Evolutionary conservation across 768 basidiomycete genomes (phyloP).

Genomic region (Russula griseocarnosa): DNA sequence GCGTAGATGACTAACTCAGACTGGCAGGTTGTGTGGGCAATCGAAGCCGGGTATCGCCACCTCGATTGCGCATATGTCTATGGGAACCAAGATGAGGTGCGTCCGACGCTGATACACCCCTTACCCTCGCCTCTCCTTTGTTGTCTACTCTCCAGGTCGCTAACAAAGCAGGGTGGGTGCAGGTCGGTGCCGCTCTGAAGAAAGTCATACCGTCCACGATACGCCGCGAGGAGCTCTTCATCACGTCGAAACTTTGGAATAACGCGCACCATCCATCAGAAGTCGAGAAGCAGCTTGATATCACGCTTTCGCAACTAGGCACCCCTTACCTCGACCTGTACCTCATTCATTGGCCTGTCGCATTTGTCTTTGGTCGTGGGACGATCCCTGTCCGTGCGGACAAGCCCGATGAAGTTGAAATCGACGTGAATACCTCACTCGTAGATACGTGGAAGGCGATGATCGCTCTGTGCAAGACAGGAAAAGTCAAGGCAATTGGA

Average conservation of each 20-base stretch:
- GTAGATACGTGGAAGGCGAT: slow-evolving; percentile 83
- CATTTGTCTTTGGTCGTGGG: slow-evolving; percentile 54
- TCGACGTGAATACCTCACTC: slow-evolving; percentile 58
- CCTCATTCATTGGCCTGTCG: slow-evolving; percentile 76
- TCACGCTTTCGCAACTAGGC: slow-evolving; percentile 69
- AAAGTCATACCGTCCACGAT: slow-evolving; percentile 75
- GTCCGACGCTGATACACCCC: background rate
- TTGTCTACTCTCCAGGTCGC: background rate
- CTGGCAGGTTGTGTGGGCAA: slow-evolving; percentile 65
- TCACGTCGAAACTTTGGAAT: slow-evolving; percentile 85
- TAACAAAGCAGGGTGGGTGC: background rate
- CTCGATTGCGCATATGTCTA: slow-evolving; percentile 82
- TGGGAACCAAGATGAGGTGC: slow-evolving; percentile 65
- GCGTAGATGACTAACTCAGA: background rate
- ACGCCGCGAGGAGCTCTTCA: slow-evolving; percentile 74
- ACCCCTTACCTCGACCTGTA: slow-evolving; percentile 79
- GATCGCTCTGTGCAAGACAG: slow-evolving; percentile 60
- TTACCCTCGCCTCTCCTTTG: background rate
- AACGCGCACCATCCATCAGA: slow-evolving; percentile 57
- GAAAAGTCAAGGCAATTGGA: slow-evolving; percentile 70
- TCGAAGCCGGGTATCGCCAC: slow-evolving; percentile 75
- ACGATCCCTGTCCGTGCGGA: slow-evolving; percentile 50
- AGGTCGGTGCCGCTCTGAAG: slow-evolving; percentile 66
- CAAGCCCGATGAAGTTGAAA: slow-evolving; percentile 44
- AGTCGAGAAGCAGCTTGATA: slow-evolving; percentile 72